Evolutionary conservation across 2,329 filamentous ascomycete genomes (phyloP).

Genomic region (Fusarium paranaense): DNA sequence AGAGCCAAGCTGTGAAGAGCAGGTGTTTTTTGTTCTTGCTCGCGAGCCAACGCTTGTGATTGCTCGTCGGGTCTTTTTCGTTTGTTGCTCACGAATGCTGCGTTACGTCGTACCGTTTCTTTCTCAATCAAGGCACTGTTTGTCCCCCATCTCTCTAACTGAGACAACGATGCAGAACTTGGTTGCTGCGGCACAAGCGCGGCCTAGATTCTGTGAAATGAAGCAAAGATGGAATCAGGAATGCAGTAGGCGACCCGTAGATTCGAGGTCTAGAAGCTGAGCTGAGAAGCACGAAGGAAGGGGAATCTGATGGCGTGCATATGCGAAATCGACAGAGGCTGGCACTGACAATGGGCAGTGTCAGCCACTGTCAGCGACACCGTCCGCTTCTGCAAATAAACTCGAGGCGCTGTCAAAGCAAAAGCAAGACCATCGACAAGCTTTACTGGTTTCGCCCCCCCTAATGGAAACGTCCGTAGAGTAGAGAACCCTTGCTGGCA

Average conservation of each 20-base stretch:
- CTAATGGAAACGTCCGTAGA: slow-evolving; percentile 32
- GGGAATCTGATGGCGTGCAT: slow-evolving; percentile 1
- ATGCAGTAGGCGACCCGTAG: not conserved
- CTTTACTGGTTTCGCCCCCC: slow-evolving; percentile 6
- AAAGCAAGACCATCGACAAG: not conserved
- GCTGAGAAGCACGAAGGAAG: not conserved
- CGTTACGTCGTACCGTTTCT: slow-evolving; percentile 3
- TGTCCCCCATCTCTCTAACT: not conserved
- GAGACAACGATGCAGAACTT: not conserved
- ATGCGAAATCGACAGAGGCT: not conserved
- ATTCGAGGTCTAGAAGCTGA: not conserved
- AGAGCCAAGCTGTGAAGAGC: not conserved
- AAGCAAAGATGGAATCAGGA: not conserved
- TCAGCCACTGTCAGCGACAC: not conserved
- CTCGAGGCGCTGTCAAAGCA: not conserved
- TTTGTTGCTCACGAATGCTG: not conserved
- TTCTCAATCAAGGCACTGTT: not conserved
- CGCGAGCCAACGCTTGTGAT: not conserved
- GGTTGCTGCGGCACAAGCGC: not conserved
- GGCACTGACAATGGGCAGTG: not conserved
- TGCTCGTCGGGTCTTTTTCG: not conserved
- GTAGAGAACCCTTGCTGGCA: not conserved
- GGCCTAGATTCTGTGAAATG: not conserved
- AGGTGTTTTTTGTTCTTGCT: not conserved
- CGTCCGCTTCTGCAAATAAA: not conserved